Evolutionary conservation across 2,329 filamentous ascomycete genomes (phyloP), one percentile per base, ranked within the genome.

Genomic region (Dichotomopilus funicola): DNA sequence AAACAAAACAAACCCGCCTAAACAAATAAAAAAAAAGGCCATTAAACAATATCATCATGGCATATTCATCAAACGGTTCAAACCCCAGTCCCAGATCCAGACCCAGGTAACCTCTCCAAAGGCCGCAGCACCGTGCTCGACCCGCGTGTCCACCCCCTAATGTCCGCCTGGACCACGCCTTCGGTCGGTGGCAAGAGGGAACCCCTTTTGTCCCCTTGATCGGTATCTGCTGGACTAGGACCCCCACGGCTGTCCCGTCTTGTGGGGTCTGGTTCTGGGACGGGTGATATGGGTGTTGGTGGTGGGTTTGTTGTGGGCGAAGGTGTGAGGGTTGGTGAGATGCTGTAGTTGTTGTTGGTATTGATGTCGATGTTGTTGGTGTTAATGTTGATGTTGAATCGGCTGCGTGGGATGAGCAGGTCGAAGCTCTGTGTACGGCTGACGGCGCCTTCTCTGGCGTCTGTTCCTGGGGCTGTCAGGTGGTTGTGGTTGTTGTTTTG

Each of bases 341-440:
- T 59, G 4, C 62, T 64, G 6, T 65, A 57, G 34, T 59, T 40
- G 35, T 65, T 62, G 13, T 57, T 61, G n/a, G 62, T 65, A 1
- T 63, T 65, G 54, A 61, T 64, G 33, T 62, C 45, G 12, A 64
- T 61, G 3, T 51, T 43, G 12, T 13, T 37, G 1, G 3, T 11
- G 1, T 40, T 54, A 11, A 38, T 48, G 35, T 31, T 42, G 3
- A 34, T 48, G 35, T 19, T 35, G 19, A 35, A 37, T 11, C 53
- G 35, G 35, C 52, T 49, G 44, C 60, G 47, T 1, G 63, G 62
- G 27, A 65, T 65, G 13, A 65, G 51, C n/a, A 61, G 63, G 43
- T 65, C 63, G 42, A 53, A 40, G 46, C 63, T 65, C 35, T 53
- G 55, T 3, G 54, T 61, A 6, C 57, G 46, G 8, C 43, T 40